Evolutionary conservation across 352 stramenopile species (phyloP), one percentile per base, ranked within the genome.

Genomic region (Globisporangium canariense): DNA sequence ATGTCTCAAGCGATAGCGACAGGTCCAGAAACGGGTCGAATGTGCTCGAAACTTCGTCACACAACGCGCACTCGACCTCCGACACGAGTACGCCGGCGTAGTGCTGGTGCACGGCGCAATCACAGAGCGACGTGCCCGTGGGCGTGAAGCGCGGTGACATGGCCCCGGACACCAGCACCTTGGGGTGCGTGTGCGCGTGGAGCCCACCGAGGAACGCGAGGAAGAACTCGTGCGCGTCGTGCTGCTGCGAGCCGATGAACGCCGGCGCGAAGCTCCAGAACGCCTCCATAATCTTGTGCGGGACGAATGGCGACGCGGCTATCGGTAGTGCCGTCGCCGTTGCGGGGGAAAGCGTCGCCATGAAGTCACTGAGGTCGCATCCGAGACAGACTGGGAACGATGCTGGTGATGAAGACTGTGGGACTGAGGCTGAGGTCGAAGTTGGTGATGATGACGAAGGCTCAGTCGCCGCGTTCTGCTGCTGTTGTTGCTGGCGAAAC

Each of bases 171-270:
- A 77, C 54, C 38, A 79, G 77, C 54, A 81, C 71, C 25, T 74
- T 73, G 9, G 76, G 66, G 32, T 88, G 74, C 16, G 81, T 91
- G 53, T 89, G 78, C 3, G 78, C 71, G 49, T 89, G 80, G 4
- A 94, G 60, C 5, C 75, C 75, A n/a, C 77, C 79, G 20, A 92
- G 55, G 20, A 94, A 58, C 28, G 82, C 71, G 49, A 89, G 77
- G 22, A 93, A 69, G 47, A 94, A 75, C 66, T 91, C 83, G 64
- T 90, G 80, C 25, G 86, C 86, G 64, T 94, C 86, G 43, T 94
- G 86, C 62, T 94, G 86, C 22, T 82, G 72, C 22, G 76, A 75
- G 50, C 79, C 71, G 34, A 88, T 74, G 51, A 89, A 86, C 13
- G 71, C 77, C 4, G 71, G 74, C 28, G 79, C 75, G n/a, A 77